Percentiles rank a stretch among this genome's conserved stretches.
Evolutionary conservation across 225 moss, liverwort and hornwort genomes (phyloP).

Genomic region (Takakia lepidozioides): DNA sequence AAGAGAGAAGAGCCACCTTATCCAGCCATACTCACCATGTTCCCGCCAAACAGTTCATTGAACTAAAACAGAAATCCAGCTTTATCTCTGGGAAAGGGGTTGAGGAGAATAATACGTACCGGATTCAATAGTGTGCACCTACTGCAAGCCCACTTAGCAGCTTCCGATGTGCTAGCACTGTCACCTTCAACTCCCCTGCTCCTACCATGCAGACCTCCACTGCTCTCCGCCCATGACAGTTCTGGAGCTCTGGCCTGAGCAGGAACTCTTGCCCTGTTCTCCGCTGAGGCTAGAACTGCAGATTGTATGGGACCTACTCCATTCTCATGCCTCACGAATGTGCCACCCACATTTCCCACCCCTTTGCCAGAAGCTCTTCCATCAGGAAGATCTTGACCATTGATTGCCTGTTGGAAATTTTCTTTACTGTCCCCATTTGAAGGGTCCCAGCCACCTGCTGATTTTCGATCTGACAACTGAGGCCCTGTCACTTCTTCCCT

Average conservation of each 20-base stretch:
- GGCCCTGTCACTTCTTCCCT: constrained; percentile 43
- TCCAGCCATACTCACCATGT: no score
- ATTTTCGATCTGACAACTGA: background rate
- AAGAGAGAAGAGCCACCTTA: no score
- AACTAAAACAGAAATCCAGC: no score
- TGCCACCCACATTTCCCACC: constrained; percentile 10
- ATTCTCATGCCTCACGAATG: constrained; percentile 17
- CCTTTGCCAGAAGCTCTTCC: no score
- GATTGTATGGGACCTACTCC: constrained; percentile 27
- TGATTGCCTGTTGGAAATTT: no score
- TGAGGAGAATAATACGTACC: constrained; percentile 26
- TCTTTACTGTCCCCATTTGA: constrained; percentile 28
- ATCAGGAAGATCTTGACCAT: no score
- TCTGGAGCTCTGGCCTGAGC: no score
- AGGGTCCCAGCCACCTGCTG: constrained; percentile 11
- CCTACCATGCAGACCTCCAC: no score
- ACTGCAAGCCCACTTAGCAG: constrained; percentile 49
- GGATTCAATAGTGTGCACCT: constrained; percentile 72
- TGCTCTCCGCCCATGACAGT: no score
- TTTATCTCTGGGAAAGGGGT: no score
- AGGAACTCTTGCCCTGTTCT: constrained; percentile 36
- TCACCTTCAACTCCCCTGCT: constrained; percentile 10
- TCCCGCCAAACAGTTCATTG: no score
- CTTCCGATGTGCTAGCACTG: constrained; percentile 9
- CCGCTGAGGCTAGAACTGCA: constrained; percentile 26